phyloP scores from a whole-genome alignment of 2,329 filamentous ascomycete genomes.

The Exophiala dermatitidis region DNA sequence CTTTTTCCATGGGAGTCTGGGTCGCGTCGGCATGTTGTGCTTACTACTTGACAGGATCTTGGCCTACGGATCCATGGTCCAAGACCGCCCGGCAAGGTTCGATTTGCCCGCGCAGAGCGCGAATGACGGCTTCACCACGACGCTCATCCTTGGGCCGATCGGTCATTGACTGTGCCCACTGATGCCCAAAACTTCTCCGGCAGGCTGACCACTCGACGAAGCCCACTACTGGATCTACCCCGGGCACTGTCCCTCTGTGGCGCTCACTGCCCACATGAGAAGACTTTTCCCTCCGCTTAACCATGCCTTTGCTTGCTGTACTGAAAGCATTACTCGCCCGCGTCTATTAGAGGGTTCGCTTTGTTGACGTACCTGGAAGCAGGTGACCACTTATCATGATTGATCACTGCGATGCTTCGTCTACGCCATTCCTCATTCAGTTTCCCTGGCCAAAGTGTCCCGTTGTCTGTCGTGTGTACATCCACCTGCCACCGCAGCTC shows the following conservation, averaged over 20 bases:
- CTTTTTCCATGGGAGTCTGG: slow-evolving; percentile 4
- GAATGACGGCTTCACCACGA: slow-evolving; percentile 9
- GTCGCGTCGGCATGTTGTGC: too few species aligned
- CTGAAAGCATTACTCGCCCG: slow-evolving; percentile 13
- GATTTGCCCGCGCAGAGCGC: slow-evolving; percentile 1
- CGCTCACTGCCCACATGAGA: slow-evolving; percentile 15
- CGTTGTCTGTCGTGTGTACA: slow-evolving; percentile 13
- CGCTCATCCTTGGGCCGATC: neutral
- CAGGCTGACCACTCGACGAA: slow-evolving; percentile 17
- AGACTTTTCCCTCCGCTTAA: slow-evolving; percentile 12
- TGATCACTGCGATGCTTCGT: slow-evolving; percentile 13
- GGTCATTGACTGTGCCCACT: slow-evolving; percentile 2
- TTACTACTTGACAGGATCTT: too few species aligned
- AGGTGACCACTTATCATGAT: slow-evolving; percentile 9
- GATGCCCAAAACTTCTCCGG: slow-evolving; percentile 8
- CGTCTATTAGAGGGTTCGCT: slow-evolving; percentile 15
- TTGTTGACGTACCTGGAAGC: slow-evolving; percentile 21
- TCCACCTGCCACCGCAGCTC: slow-evolving; percentile 22
- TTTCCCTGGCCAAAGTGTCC: slow-evolving; percentile 16
- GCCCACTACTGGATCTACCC: slow-evolving; percentile 5
- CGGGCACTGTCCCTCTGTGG: slow-evolving; percentile 23
- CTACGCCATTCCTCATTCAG: slow-evolving; percentile 19
- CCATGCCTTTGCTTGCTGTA: slow-evolving; percentile 16
- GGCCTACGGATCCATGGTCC: slow-evolving; percentile 14
- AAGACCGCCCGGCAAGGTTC: slow-evolving; percentile 2